Percentiles rank a stretch among this genome's conserved stretches.
These are phyloP conservation scores for Magnusiomyces tetraspermus DNA, from an alignment of 1,139 yeast genomes.

Conservation along the genomic window DNA sequence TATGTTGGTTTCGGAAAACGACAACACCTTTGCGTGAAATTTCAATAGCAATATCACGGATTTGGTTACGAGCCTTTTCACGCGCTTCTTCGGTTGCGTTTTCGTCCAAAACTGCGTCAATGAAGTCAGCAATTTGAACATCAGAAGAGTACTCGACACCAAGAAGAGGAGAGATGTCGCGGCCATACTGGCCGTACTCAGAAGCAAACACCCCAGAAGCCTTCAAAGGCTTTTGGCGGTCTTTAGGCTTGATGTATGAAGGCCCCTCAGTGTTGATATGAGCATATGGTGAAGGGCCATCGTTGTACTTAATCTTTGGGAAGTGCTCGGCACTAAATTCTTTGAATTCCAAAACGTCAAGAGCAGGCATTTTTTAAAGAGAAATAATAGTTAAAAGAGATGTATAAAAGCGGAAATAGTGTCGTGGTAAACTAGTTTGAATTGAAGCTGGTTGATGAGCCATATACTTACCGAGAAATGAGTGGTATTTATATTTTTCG, in stretches of 20 bases:
- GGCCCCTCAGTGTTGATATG: constrained; percentile 3
- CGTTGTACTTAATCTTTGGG: not conserved
- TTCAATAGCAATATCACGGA: constrained; percentile 49
- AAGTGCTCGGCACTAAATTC: not conserved
- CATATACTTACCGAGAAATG: no score
- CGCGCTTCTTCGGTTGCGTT: not conserved
- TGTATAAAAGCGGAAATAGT: no score
- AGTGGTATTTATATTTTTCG: no score
- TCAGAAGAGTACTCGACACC: constrained; percentile 7
- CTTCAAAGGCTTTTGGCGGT: constrained; percentile 3
- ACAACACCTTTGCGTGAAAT: constrained; percentile 62
- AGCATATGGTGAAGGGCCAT: constrained; percentile 7
- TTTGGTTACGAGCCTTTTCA: constrained; percentile 38
- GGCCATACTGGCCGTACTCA: constrained; percentile 7
- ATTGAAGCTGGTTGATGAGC: no score
- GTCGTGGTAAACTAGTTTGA: no score
- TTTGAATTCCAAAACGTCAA: constrained; percentile 4
- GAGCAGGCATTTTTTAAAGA: constrained; percentile 6
- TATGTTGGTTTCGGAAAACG: constrained; percentile 51
- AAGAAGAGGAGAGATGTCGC: constrained; percentile 6
- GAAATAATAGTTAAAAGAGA: no score
- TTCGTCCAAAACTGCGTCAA: not conserved
- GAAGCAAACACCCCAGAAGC: constrained; percentile 2
- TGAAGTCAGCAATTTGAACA: constrained; percentile 8
- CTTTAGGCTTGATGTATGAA: constrained; percentile 5